These are phyloP conservation scores for Schwanniomyces vanrijiae DNA, from an alignment of 805 yeast genomes.

Conservation along the genomic window DNA sequence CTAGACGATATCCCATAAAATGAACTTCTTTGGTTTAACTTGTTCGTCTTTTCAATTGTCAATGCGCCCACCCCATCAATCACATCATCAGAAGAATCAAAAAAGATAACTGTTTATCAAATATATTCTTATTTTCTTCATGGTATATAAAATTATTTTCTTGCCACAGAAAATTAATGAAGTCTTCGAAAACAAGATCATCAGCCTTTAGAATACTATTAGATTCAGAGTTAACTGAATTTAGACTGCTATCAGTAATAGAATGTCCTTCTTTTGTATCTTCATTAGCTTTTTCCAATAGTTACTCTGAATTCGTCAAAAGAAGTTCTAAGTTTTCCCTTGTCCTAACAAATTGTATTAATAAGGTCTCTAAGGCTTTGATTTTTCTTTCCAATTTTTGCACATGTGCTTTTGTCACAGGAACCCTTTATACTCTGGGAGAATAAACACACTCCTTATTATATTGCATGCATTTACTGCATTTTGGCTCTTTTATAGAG, in stretches of 20 bases:
- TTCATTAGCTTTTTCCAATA: not conserved
- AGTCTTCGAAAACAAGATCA: not conserved
- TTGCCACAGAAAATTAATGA: not conserved
- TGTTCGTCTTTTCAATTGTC: constrained; percentile 4
- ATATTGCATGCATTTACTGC: constrained; percentile 7
- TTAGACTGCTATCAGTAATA: not conserved
- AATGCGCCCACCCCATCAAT: constrained; percentile 13
- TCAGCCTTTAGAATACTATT: not conserved
- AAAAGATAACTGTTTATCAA: not conserved
- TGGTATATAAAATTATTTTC: not conserved
- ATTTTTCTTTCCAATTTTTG: constrained; percentile 6
- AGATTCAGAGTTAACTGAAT: not conserved
- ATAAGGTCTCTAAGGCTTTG: not conserved
- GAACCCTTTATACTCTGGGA: constrained; percentile 5
- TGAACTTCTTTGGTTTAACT: not conserved
- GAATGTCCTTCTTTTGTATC: not conserved
- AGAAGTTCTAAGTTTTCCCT: not conserved
- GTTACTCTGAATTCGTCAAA: not conserved
- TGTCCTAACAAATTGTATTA: not conserved
- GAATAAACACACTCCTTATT: constrained; percentile 10
- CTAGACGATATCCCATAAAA: constrained; percentile 11
- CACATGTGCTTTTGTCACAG: constrained; percentile 9
- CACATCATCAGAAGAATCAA: not conserved
- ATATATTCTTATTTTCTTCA: not conserved
- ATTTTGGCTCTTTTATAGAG: constrained; percentile 6